Base-by-base conservation (phyloP, 2,329 filamentous ascomycete genomes). In the Neofusicoccum ribis region DNA sequence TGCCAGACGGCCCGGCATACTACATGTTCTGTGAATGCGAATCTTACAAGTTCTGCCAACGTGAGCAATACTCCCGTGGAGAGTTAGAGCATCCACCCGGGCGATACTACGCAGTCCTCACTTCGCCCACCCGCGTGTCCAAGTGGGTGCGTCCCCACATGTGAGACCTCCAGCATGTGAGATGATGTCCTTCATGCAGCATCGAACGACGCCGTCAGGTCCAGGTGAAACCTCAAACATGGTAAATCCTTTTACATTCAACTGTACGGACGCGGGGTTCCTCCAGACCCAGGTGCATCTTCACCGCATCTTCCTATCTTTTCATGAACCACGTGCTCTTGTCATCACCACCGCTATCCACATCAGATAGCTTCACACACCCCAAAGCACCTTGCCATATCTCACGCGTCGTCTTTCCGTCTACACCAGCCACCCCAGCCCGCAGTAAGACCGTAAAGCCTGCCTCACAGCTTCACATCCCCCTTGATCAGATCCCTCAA, bases 401-500 rank as follows among this genome's bases (percentile, higher is more conserved):
- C 20, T 20, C 20, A 20, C 20, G 20, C 20, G 2, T 2, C 20
- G 20, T 20, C 20, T 20, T 20, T 20, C 20, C 20, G 20, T 20
- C 20, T 20, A 20, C 20, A 20, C 20, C 20, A 20, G 20, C 20
- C 20, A 20, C 2, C 20, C 20, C 20, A 20, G 20, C 20, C 20
- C 20, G 2, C 20, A 20, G 20, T 20, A 20, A 20, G 20, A 20
- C 8, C 8, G 12, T 39, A 46, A n/a, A 3, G 4, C 39, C 9
- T 8, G 23, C 31, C 64, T 71, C 69, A 80, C 59, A 79, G 63
- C 72, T 81, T 80, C 41, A 74, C 75, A 54, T 78, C 74, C 8
- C 76, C 79, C 65, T 80, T 80, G 46, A 88, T 80, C 39, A 86
- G 83, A 76, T 88, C 86, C 70, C 79, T 81, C 68, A 88, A 72